Evolutionary conservation across 2,329 filamentous ascomycete species (phyloP).

Genomic region (Exserohilum turcica): DNA sequence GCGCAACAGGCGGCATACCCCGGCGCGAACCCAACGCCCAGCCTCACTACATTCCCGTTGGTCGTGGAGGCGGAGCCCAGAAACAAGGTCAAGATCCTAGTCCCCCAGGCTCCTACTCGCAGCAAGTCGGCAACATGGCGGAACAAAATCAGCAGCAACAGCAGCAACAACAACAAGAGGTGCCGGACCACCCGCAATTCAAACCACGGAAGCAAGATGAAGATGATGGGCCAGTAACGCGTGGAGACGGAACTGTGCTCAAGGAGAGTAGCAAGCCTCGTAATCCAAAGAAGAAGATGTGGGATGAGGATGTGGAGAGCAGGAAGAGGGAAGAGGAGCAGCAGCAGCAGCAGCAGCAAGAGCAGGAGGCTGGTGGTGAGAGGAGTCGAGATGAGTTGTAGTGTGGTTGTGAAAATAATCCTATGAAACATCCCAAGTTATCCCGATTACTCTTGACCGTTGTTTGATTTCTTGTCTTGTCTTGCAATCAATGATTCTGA

Average conservation of each 20-base stretch:
- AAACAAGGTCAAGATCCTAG: constrained; percentile 50
- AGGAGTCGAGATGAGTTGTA: constrained; percentile 34
- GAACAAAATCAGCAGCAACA: constrained; percentile 33
- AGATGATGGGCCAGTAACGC: constrained; percentile 42
- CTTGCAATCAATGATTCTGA: no score
- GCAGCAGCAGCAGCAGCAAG: neutral
- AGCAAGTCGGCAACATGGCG: constrained; percentile 34
- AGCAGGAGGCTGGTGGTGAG: constrained; percentile 6
- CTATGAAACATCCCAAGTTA: neutral
- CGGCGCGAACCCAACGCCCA: constrained; percentile 39
- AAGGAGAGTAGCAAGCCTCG: constrained; percentile 47
- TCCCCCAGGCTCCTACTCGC: constrained; percentile 43
- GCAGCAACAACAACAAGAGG: constrained; percentile 25
- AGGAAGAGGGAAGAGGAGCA: constrained; percentile 36
- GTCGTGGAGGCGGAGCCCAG: constrained; percentile 57
- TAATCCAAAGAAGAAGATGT: constrained; percentile 68
- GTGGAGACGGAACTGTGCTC: constrained; percentile 55
- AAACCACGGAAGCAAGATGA: constrained; percentile 28
- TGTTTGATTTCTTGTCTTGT: neutral
- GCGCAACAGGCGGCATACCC: constrained; percentile 48
- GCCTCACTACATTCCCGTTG: constrained; percentile 50
- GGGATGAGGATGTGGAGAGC: constrained; percentile 56
- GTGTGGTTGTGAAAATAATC: neutral
- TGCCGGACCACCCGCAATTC: constrained; percentile 32
- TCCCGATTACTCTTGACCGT: neutral